Evolutionary conservation across 352 stramenopile genomes (phyloP), one percentile per base, ranked within the genome.

Genomic region (Phytophthora kernoviae): DNA sequence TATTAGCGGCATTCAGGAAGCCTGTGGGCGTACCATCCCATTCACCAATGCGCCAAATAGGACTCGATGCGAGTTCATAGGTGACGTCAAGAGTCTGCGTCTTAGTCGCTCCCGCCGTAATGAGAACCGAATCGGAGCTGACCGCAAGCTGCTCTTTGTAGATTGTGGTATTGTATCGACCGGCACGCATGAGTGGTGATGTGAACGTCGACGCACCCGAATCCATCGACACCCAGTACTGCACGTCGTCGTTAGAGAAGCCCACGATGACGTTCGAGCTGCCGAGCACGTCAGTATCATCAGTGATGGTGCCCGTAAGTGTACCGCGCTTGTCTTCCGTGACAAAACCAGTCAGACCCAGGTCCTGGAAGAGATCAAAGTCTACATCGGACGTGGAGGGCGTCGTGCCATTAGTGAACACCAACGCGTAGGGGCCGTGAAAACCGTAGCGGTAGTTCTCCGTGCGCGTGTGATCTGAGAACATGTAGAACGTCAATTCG

Each of bases 401-500:
- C 3, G 58, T 42, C 0, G 48, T 41, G 21, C 73, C 70, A 14
- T 70, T 45, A 4, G 73, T 82, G 58, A 85, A 73, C 22, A 77
- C 59, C 21, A 85, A 40, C 18, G 73, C 64, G 51, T 82, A 85
- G 0, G 75, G 73, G 0, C 75, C 75, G 51, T 84, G 75, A 42
- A 84, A 81, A 32, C 72, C 69, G 33, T 75, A 82, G 47, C 75
- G 75, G 45, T 84, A 84, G 33, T 76, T 64, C 10, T 84, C 75
- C 0, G 70, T 75, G 26, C 66, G 72, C 17, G 75, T 84, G 53
- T 84, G 75, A 42, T 84, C 75, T 44, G 75, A 84, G 46, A 77
- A 76, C 66, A 84, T 76, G 63, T 81, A 84, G 60, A 84, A 73
- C 48, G 66, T 71, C 24, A 84, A 56, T 34, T 84, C 75, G 33